Evolutionary conservation across 1,284 basidiomycete genomes (phyloP).

Genomic region (Ustanciosporium gigantosporum): DNA sequence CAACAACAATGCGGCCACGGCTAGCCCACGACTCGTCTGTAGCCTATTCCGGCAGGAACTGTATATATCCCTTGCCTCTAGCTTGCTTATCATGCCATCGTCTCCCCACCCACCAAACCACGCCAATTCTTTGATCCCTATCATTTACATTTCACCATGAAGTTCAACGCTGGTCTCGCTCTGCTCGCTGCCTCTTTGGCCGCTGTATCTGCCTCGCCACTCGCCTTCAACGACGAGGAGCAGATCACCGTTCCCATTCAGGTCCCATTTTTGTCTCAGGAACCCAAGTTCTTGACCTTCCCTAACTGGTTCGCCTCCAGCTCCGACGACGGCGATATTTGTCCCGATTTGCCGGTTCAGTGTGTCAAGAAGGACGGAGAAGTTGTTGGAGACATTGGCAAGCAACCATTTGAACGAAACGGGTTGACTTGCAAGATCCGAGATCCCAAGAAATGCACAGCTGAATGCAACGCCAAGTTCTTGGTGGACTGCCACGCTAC

Average conservation of each 20-base stretch:
- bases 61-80: too few relatives aligned
- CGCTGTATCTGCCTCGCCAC: slow-evolving; percentile 6
- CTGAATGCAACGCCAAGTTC: slow-evolving; percentile 44
- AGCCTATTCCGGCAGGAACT: too few relatives aligned
- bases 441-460: slow-evolving; percentile 30
- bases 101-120: too few relatives aligned
- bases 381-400: slow-evolving; percentile 34
- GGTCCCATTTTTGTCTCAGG: slow-evolving; percentile 20
- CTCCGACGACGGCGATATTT: slow-evolving; percentile 28
- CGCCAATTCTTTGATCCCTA: too few relatives aligned
- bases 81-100: too few relatives aligned
- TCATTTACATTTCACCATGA: too few relatives aligned
- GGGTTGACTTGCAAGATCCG: slow-evolving; percentile 21
- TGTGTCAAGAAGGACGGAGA: slow-evolving; percentile 33
- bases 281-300: slow-evolving; percentile 15
- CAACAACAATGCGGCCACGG: too few relatives aligned
- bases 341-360: slow-evolving; percentile 23
- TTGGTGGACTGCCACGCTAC: slow-evolving; percentile 23
- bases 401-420: slow-evolving; percentile 28
- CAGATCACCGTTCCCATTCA: slow-evolving; percentile 42
- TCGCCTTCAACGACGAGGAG: slow-evolving; percentile 25
- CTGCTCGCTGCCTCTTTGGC: slow-evolving; percentile 16
- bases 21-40: too few relatives aligned
- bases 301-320: slow-evolving; percentile 32
- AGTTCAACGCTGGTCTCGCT: slow-evolving; percentile 13